A percentile compares a stretch with the other conserved stretches of the same genome.
These are phyloP conservation scores for Dactylonectria estremocensis DNA, from an alignment of 2,329 filamentous ascomycete species.

Conservation along the genomic window DNA sequence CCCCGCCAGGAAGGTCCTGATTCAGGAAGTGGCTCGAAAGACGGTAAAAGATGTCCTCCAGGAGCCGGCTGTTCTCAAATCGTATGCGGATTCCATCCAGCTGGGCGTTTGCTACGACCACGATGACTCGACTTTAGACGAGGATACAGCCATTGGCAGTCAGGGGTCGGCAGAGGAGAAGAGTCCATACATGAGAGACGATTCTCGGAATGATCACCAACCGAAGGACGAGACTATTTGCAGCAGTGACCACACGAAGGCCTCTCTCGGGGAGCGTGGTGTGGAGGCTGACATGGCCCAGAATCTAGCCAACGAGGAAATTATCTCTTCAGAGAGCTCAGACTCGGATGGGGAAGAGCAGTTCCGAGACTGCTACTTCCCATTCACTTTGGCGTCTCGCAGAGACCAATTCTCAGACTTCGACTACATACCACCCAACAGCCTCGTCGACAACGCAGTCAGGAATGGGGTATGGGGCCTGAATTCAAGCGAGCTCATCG, in stretches of 20 bases:
- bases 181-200: not conserved
- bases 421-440: slow-evolving; percentile 4
- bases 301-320: not conserved
- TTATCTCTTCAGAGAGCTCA: not conserved
- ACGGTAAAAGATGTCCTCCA: slow-evolving; percentile 21
- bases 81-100: slow-evolving; percentile 14
- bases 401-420: not conserved
- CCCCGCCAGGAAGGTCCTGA: not conserved
- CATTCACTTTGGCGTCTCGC: not conserved
- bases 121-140: not conserved
- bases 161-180: not conserved
- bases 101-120: not conserved
- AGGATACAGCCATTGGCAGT: not conserved
- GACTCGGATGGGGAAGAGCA: not conserved
- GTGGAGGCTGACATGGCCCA: not conserved
- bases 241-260: not conserved
- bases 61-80: not conserved
- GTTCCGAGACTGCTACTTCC: not conserved
- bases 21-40: slow-evolving; percentile 6
- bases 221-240: not conserved
- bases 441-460: slow-evolving; percentile 26
- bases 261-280: too few relatives aligned
- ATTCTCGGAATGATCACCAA: not conserved
- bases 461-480: slow-evolving; percentile 23
- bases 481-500: slow-evolving; percentile 20